Evolutionary conservation across 176 grass and related monocot genomes (phyloP).

Genomic region (Leersia perrieri): DNA sequence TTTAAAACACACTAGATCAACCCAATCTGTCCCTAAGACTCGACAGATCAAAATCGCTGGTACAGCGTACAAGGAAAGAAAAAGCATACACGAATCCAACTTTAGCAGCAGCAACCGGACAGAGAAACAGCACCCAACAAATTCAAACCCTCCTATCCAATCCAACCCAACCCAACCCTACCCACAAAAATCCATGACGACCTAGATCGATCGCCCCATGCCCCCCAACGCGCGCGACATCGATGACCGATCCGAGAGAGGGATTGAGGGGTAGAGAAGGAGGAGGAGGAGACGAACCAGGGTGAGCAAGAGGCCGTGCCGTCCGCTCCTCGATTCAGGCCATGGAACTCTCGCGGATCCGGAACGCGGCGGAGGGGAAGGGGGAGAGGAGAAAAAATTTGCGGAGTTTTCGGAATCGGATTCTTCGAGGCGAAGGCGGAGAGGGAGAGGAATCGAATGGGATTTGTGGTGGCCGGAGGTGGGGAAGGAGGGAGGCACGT

Average conservation of each 20-base stretch:
- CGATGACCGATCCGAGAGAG: background rate
- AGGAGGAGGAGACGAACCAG: background rate
- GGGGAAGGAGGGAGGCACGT: background rate
- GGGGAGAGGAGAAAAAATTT: no score
- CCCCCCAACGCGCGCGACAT: background rate
- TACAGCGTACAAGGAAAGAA: background rate
- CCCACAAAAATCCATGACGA: background rate
- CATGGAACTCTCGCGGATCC: background rate
- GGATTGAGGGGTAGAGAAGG: no score
- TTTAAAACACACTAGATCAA: background rate
- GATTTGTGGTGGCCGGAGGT: no score
- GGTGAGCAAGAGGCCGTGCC: no score
- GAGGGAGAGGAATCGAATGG: conserved; percentile 37
- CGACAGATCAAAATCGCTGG: background rate
- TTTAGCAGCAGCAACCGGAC: background rate
- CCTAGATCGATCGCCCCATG: no score
- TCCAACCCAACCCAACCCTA: background rate
- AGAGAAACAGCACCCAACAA: background rate
- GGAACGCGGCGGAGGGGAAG: background rate
- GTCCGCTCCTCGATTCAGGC: background rate
- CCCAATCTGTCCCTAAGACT: background rate
- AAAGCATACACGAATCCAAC: background rate
- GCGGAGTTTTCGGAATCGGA: background rate
- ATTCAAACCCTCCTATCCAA: background rate
- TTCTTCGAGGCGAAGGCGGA: background rate